Percentiles rank a stretch among this genome's conserved stretches.
Evolutionary conservation across 2,329 filamentous ascomycete species (phyloP).

Genomic region (Colletotrichum sp.): DNA sequence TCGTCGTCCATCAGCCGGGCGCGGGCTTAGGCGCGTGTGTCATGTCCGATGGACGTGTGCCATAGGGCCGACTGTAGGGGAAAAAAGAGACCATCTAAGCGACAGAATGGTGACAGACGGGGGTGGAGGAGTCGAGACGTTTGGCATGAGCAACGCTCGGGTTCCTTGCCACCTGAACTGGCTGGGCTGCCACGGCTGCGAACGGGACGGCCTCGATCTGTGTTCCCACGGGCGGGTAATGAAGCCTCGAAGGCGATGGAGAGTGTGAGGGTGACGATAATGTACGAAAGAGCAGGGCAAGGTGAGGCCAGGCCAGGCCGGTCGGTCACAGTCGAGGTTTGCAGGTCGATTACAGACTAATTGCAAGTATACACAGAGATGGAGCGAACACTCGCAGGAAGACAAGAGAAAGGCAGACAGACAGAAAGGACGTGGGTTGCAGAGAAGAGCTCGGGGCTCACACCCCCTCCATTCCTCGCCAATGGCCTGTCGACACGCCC

Average conservation of each 20-base stretch:
- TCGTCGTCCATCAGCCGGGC: neutral
- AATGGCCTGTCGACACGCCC: conserved; percentile 12
- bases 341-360: neutral
- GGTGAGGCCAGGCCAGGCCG: neutral
- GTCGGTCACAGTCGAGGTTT: neutral
- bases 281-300: neutral
- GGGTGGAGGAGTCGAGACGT: neutral
- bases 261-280: neutral
- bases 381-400: neutral
- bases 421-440: neutral
- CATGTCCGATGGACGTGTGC: conserved; percentile 3
- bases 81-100: neutral
- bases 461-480: conserved; percentile 7
- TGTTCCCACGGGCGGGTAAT: neutral
- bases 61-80: neutral
- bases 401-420: neutral
- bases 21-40: conserved; percentile 6
- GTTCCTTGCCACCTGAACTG: neutral
- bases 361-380: neutral
- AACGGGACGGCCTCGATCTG: neutral
- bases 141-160: neutral
- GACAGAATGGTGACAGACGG: neutral
- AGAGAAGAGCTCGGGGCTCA: neutral
- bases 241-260: neutral
- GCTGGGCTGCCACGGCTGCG: neutral